Conservation (phyloP, 768 basidiomycete genomes). For the Chiua virens region DNA sequence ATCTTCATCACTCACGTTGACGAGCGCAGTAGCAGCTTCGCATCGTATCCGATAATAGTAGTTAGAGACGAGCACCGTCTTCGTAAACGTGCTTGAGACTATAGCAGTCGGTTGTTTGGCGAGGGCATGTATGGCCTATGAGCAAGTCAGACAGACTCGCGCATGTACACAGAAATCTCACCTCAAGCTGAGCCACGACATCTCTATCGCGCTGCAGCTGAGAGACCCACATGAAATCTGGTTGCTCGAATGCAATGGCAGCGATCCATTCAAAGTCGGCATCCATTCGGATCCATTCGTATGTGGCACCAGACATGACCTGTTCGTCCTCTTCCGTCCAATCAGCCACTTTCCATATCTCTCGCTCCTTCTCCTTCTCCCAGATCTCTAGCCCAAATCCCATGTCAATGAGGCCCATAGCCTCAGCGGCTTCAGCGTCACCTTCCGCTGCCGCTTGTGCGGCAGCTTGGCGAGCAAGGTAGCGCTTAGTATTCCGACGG, state of each 20-base stretch:
- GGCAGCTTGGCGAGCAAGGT: conserved; percentile 87
- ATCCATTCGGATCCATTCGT: conserved; percentile 99
- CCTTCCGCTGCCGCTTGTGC: conserved; percentile 92
- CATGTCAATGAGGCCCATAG: conserved; percentile 92
- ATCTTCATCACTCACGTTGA: conserved; percentile 54
- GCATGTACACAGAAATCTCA: conserved; percentile 35
- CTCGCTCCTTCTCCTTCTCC: conserved; percentile 92
- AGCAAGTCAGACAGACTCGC: conserved; percentile 9
- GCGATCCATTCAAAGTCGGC: conserved; percentile 99
- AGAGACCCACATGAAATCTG: conserved; percentile 98
- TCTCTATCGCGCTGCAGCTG: conserved; percentile 95
- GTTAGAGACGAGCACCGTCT: conserved; percentile 90
- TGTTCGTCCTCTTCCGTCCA: conserved; percentile 98
- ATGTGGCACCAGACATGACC: conserved; percentile 91
- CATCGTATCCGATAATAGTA: conserved; percentile 96
- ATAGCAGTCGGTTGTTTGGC: conserved; percentile 79
- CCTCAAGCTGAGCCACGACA: conserved; percentile 96
- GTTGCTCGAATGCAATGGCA: conserved; percentile 88
- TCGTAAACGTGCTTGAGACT: conserved; percentile 88
- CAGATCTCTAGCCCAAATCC: conserved; percentile 92
- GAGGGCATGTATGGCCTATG: conserved; percentile 89
- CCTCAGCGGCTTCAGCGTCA: conserved; percentile 88
- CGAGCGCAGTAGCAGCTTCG: conserved; percentile 86
- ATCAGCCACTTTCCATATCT: conserved; percentile 95
- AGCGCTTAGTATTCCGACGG: conserved; percentile 94